Conservation (phyloP, 2,329 filamentous ascomycete species). For the Arachnomyces sp. region DNA sequence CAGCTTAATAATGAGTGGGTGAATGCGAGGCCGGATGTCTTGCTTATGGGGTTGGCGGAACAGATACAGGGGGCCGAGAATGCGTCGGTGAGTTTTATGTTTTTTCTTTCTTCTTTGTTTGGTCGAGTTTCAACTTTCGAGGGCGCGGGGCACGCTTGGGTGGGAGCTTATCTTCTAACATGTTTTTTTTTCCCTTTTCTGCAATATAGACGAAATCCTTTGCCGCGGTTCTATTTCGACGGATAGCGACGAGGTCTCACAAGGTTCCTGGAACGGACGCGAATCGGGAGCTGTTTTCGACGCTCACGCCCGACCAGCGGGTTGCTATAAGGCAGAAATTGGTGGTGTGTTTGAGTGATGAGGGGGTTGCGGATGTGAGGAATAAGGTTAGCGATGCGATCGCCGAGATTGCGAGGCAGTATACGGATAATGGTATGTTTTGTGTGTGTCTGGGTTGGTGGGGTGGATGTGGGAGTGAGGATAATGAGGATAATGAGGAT, state of each 20-base stretch:
- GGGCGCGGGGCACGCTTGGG: neutral
- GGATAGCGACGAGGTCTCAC: conserved; percentile 80
- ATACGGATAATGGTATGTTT: conserved; percentile 75
- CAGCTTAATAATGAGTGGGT: conserved; percentile 90
- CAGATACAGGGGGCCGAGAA: conserved; percentile 75
- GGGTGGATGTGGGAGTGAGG: too few relatives aligned
- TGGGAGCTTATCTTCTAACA: neutral
- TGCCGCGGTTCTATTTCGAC: conserved; percentile 85
- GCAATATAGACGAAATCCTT: conserved; percentile 69
- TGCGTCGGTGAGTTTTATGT: conserved; percentile 50
- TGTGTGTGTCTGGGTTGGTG: neutral
- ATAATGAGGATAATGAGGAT: too few relatives aligned
- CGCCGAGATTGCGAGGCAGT: conserved; percentile 89
- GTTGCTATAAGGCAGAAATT: conserved; percentile 75
- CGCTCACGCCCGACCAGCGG: conserved; percentile 64
- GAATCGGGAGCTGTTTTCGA: conserved; percentile 76
- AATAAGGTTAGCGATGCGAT: conserved; percentile 98
- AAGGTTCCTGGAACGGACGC: conserved; percentile 60
- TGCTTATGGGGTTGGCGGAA: conserved; percentile 90
- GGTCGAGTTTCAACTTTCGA: too few relatives aligned
- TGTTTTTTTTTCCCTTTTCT: conserved; percentile 9
- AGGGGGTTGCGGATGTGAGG: conserved; percentile 65
- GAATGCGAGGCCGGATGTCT: conserved; percentile 66
- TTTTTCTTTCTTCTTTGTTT: conserved; percentile 1
- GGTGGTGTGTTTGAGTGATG: conserved; percentile 64